These are phyloP conservation scores for Pestalotiopsis sp. DNA, from an alignment of 2,329 filamentous ascomycete genomes.

Conservation along the genomic window DNA sequence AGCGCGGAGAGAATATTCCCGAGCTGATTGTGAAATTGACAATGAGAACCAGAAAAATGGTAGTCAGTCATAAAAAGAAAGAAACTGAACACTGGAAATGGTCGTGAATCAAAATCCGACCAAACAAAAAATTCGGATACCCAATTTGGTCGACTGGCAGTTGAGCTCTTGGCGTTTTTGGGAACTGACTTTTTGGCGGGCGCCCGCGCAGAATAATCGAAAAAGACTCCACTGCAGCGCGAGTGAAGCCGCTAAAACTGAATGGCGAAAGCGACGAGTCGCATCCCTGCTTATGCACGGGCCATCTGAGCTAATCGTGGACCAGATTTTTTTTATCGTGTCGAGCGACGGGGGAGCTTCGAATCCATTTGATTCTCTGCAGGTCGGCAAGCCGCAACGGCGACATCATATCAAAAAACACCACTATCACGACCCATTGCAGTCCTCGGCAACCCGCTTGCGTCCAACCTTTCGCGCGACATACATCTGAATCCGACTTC, in stretches of 20 bases:
- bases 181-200: background rate
- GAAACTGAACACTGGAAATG: background rate
- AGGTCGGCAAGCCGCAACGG: background rate
- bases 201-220: background rate
- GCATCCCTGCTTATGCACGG: constrained; percentile 7
- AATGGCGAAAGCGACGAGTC: background rate
- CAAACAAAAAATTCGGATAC: background rate
- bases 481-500: background rate
- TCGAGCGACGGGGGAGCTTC: constrained; percentile 2
- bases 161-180: background rate
- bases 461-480: background rate
- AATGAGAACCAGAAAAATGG: background rate
- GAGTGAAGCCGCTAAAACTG: background rate
- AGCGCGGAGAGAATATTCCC: background rate
- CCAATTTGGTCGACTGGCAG: background rate
- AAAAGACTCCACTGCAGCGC: background rate
- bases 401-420: background rate
- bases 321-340: constrained; percentile 11
- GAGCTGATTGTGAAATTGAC: background rate
- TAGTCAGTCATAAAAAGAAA: background rate
- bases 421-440: background rate
- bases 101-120: background rate
- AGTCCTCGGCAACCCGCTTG: background rate
- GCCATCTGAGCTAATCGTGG: constrained; percentile 12
- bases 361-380: background rate